Base-by-base conservation (phyloP, 2,329 filamentous ascomycete genomes). In the Botrytis tulipae region DNA sequence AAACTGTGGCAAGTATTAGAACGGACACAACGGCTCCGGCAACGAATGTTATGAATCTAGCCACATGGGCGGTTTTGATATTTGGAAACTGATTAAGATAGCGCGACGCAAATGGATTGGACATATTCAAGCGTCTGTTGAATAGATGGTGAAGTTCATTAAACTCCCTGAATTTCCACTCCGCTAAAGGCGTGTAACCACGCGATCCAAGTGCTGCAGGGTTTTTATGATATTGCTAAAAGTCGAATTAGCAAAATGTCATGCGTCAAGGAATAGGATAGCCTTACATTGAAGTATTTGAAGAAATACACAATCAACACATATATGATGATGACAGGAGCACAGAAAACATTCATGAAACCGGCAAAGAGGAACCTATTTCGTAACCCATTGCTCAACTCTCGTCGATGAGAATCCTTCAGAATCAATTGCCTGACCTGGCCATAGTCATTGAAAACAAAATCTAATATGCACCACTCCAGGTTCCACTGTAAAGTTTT, bases 101-200 rank as follows among this genome's bases (percentile, higher is more conserved):
- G 66, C 94, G 90, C 48, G 92, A 94, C 3, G 96, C 95, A 81
- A 94, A 98, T 0, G 95, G 95, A 80, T 96, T 94, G 0, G 96
- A 97, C 92, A 98, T 97, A 76, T 97, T 95, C 60, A 95, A 86
- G 32, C 96, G 90, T 76, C 95, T 93, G 74, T 94, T 89, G 79
- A 98, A 99, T 3, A 98, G 87, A 82, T 99, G 96, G 73, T 92
- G 92, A 1, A 99, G 87, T 82, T 99, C 96, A 79, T 99, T 99
- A 86, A 98, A 99, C 81, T 98, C 95, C 66, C 96, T 91, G 76
- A 99, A 98, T 79, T 98, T 98, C 96, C 96, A 99, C 81, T 97
- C 93, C 0, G 96, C 96, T 69, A 97, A 88, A 1, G 94, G 93
- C 0, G 95, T 98, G 81, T 98, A 99, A 77, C 94, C 91, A 59